These are phyloP conservation scores for Exidia glandulosa DNA, from an alignment of 768 basidiomycete species.

Conservation along the genomic window DNA sequence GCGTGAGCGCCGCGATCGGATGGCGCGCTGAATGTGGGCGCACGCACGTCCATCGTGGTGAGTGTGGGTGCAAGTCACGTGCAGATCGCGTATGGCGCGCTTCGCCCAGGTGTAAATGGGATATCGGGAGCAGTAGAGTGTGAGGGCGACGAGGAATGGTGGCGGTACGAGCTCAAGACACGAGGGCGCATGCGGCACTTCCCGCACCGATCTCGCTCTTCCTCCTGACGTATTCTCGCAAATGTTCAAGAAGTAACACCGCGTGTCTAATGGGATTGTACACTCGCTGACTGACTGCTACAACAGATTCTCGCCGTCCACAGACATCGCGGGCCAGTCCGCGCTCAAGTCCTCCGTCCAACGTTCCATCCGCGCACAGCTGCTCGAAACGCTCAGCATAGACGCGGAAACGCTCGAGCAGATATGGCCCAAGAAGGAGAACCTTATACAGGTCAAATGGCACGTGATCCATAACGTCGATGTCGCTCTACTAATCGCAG, in stretches of 20 bases:
- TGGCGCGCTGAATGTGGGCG: background rate
- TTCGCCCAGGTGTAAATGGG: too few species aligned
- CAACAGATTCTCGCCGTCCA: constrained; percentile 31
- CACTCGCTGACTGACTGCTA: background rate
- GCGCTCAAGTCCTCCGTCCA: constrained; percentile 91
- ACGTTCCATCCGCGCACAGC: constrained; percentile 66
- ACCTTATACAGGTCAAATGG: constrained; percentile 90
- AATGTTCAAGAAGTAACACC: background rate
- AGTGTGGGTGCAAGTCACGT: background rate
- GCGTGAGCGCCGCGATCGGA: background rate
- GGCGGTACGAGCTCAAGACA: background rate
- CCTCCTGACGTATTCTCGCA: background rate
- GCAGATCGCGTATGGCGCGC: background rate
- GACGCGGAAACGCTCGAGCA: constrained; percentile 73
- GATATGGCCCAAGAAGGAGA: constrained; percentile 99
- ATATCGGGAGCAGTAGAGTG: too few species aligned
- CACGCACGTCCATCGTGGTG: background rate
- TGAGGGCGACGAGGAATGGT: background rate
- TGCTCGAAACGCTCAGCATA: constrained; percentile 78
- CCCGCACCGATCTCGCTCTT: background rate
- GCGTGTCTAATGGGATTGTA: background rate
- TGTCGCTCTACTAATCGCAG: constrained; percentile 11
- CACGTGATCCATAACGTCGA: constrained; percentile 26
- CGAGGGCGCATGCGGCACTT: background rate
- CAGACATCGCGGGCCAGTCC: constrained; percentile 83